Base-by-base conservation (phyloP, 2,329 filamentous ascomycete genomes). In the Pseudocercospora cruenta region DNA sequence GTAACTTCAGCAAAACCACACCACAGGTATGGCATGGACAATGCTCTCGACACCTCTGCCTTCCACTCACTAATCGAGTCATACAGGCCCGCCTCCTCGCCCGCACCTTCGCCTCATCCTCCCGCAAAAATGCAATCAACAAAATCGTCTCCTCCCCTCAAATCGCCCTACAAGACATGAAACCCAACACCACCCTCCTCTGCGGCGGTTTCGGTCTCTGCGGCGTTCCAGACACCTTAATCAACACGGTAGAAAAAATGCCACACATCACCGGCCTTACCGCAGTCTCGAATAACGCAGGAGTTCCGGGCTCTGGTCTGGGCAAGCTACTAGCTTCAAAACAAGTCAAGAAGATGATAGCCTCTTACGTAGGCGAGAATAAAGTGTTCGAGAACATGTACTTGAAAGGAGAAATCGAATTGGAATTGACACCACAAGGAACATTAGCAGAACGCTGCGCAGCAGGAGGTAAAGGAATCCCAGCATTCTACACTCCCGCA, bases 191-290 rank as follows among this genome's bases (percentile, higher is more conserved):
- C 10, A 91, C 87, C 0, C 82, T 94, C 39, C 82, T 94, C 63
- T 92, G 91, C 75, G 89, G 91, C 16, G 92, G 91, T 1, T 94
- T 94, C 77, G 92, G 92, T n/a, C 85, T 94, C 12, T 94, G 90
- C 71, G 91, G 91, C 70, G 90, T 93, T 19, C 71, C 76, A 84
- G 90, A 93, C 75, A 93, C 91, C 0, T 80, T 93, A 6, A 93
- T 93, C 72, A 83, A 87, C 47, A 88, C 89, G 16, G 85, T 94
- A 45, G 84, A 87, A 73, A 88, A 87, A 5, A 80, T 82, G 4
- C 85, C 88, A 4, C 82, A 78, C 59, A 76, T 85, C 53, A 82
- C 80, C 55, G 80, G 87, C 1, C 82, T 94, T 31, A 93, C 90
- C 0, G 91, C 90, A 21, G 89, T 94, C 1, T 93, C 91, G 59